Evolutionary conservation across 768 basidiomycete genomes (phyloP).

Genomic region (Lentinula sp.): DNA sequence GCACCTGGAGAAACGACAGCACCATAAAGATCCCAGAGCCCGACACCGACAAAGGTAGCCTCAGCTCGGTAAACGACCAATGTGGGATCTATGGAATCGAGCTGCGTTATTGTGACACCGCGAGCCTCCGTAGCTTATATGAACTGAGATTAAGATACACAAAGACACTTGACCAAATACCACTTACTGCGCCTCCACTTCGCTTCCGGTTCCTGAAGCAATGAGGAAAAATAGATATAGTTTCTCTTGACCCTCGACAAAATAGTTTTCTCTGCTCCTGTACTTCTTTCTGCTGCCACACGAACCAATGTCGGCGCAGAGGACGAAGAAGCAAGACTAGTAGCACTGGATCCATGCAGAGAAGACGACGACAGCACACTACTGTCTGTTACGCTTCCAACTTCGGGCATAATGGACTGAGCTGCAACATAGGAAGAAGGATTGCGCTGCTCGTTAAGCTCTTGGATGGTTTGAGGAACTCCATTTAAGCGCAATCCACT

Average conservation of each 20-base stretch:
- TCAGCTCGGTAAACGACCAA: conserved; percentile 94
- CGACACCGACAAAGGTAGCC: conserved; percentile 94
- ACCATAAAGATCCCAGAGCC: conserved; percentile 91
- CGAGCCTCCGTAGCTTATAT: conserved; percentile 69
- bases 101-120: conserved; percentile 91
- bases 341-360: conserved; percentile 32
- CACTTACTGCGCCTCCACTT: conserved; percentile 88
- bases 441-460: conserved; percentile 56
- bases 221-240: conserved; percentile 96
- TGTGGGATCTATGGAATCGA: conserved; percentile 96
- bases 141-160: conserved; percentile 5
- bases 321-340: conserved; percentile 36
- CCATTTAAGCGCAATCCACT: conserved; percentile 86
- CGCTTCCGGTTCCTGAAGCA: conserved; percentile 95
- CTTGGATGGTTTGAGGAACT: conserved; percentile 60
- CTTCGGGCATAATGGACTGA: conserved; percentile 39
- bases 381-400: conserved; percentile 55
- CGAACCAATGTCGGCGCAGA: conserved; percentile 27
- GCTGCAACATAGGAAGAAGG: conserved; percentile 52
- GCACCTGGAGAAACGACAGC: conserved; percentile 85
- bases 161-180: conserved; percentile 6
- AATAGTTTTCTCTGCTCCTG: conserved; percentile 77
- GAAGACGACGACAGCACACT: conserved; percentile 68
- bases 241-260: conserved; percentile 80
- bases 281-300: conserved; percentile 35